A percentile compares a stretch with the other conserved stretches of the same genome.
Conservation (phyloP, 176 grass and related monocot species). For the Neostapfia colusana region DNA sequence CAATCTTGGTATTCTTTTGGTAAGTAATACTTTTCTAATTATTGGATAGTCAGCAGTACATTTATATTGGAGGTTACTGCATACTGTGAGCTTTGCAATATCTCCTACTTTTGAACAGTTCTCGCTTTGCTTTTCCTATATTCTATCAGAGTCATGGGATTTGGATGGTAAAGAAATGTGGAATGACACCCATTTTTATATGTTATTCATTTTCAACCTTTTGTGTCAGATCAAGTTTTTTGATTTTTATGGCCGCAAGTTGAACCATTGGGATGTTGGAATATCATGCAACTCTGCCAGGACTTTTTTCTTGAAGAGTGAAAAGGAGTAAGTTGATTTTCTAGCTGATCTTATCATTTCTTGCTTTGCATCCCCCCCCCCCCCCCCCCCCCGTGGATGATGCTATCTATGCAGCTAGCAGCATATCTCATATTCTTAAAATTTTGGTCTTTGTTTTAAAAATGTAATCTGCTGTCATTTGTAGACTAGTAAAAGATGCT, state of each 20-base stretch:
- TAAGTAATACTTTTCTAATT: constrained; percentile 46
- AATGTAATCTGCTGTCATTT: neutral
- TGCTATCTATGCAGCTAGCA: neutral
- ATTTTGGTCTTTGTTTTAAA: neutral
- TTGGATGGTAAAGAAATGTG: constrained; percentile 22
- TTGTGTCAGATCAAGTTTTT: constrained; percentile 78
- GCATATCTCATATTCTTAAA: neutral
- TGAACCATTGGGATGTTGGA: constrained; percentile 81
- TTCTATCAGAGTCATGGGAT: neutral
- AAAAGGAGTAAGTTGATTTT: constrained; percentile 60
- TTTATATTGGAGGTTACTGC: neutral
- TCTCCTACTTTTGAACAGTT: neutral
- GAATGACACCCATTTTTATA: constrained; percentile 26
- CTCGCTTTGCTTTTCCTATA: constrained; percentile 2
- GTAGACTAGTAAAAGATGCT: neutral
- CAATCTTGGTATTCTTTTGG: constrained; percentile 98
- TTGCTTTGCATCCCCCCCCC: neutral
- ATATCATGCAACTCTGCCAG: constrained; percentile 81
- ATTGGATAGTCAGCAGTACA: neutral
- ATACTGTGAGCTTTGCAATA: neutral
- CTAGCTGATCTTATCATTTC: neutral
- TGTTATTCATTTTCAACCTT: constrained; percentile 21
- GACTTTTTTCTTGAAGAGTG: constrained; percentile 73
- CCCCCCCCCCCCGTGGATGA: neutral
- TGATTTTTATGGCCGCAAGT: constrained; percentile 90